Conservation (phyloP, 2,329 filamentous ascomycete species). For the Penicillium verrucosum region DNA sequence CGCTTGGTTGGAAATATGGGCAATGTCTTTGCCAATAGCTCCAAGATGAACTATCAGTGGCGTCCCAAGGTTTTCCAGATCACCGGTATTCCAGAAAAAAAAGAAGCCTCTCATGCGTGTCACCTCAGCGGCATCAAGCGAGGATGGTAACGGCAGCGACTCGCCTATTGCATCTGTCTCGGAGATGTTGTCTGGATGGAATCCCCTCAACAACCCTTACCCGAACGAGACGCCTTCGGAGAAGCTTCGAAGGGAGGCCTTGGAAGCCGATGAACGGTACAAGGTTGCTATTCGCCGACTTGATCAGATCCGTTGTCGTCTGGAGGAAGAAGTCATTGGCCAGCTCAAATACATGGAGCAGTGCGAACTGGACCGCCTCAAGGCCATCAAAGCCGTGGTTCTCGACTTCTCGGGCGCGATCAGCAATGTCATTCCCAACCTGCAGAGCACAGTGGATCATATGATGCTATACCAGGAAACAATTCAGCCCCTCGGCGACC, state of each 20-base stretch:
- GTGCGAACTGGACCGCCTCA: conserved; percentile 91
- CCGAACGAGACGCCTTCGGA: conserved; percentile 92
- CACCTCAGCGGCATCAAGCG: conserved; percentile 65
- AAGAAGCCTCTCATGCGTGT: conserved; percentile 70
- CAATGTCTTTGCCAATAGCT: conserved; percentile 94
- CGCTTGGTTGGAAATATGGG: conserved; percentile 91
- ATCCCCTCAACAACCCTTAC: conserved; percentile 80
- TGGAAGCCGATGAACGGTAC: conserved; percentile 90
- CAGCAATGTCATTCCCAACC: conserved; percentile 93
- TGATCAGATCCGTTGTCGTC: conserved; percentile 82
- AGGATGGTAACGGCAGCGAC: conserved; percentile 61
- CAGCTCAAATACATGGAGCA: conserved; percentile 96
- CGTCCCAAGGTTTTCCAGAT: conserved; percentile 85
- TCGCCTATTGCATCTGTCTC: conserved; percentile 81
- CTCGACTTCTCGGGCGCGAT: conserved; percentile 96
- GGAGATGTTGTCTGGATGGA: conserved; percentile 90
- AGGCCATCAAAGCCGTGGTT: conserved; percentile 97
- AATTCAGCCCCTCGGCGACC: conserved; percentile 84
- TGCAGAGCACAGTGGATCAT: conserved; percentile 94
- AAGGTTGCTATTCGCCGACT: conserved; percentile 81
- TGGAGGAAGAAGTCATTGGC: conserved; percentile 92
- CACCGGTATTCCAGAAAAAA: conserved; percentile 85
- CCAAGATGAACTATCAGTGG: conserved; percentile 97
- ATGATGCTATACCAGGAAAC: conserved; percentile 99
- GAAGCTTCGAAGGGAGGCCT: conserved; percentile 80